Conservation (phyloP, 257 asterid genomes). For the Jacaranda mimosifolia region DNA sequence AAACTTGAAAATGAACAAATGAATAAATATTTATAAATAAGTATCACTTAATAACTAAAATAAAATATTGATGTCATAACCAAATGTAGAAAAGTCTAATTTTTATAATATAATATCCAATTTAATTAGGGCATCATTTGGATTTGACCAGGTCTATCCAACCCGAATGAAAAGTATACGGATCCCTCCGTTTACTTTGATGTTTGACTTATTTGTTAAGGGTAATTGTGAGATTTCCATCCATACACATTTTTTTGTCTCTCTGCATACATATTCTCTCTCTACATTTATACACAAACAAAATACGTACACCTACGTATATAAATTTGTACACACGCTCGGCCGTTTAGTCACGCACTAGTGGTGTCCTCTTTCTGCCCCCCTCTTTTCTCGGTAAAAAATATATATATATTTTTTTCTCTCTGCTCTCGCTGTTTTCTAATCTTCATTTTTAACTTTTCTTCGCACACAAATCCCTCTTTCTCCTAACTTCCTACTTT, state of each 20-base stretch:
- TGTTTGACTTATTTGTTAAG: neutral
- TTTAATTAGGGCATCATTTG: too few relatives aligned
- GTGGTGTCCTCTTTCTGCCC: slow-evolving; percentile 43
- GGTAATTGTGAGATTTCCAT: neutral
- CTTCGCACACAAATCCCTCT: neutral
- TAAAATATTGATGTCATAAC: too few relatives aligned
- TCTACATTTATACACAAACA: neutral
- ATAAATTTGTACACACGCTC: neutral
- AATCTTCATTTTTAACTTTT: neutral
- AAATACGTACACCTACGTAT: neutral
- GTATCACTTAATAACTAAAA: too few relatives aligned
- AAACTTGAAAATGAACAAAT: too few relatives aligned
- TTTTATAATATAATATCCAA: too few relatives aligned
- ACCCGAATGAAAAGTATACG: too few relatives aligned
- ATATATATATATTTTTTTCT: neutral
- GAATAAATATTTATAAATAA: too few relatives aligned
- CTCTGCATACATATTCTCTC: neutral
- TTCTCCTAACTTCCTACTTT: neutral
- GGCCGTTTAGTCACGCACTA: slow-evolving; percentile 46
- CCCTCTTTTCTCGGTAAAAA: slow-evolving; percentile 38
- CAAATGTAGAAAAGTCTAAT: too few relatives aligned
- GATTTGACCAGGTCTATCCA: too few relatives aligned
- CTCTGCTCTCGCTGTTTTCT: neutral
- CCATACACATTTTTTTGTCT: neutral
- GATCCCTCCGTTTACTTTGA: too few relatives aligned